phyloP scores from a whole-genome alignment of 2,329 filamentous ascomycete species.

The Trichoderma afroharzianum region DNA sequence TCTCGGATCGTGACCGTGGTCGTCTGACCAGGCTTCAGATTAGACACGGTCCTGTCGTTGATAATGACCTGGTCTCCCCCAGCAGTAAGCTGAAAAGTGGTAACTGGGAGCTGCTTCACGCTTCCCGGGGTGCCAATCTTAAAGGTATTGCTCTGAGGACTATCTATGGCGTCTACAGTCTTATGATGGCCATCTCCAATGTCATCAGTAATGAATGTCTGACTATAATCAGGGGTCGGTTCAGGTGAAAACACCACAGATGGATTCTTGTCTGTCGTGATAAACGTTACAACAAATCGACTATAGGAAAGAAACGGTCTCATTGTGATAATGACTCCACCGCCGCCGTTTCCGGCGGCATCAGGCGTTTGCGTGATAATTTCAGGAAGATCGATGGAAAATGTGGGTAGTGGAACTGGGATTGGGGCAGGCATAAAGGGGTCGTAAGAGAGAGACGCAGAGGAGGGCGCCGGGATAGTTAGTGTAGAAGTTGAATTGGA shows the following conservation, averaged over 20 bases:
- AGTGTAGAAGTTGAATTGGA: conserved; percentile 8
- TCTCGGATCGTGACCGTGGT: conserved; percentile 41
- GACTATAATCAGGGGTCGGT: conserved; percentile 38
- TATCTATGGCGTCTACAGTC: conserved; percentile 8
- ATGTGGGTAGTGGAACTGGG: not conserved
- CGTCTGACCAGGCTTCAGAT: conserved; percentile 36
- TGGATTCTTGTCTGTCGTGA: conserved; percentile 55
- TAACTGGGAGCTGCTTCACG: conserved; percentile 12
- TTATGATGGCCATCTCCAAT: conserved; percentile 21
- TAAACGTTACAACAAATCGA: conserved; percentile 39
- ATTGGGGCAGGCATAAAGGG: not conserved
- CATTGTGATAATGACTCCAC: conserved; percentile 4
- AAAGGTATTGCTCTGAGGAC: not conserved
- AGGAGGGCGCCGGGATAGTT: not conserved
- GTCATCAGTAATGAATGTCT: conserved; percentile 14
- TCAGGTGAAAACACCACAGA: conserved; percentile 43
- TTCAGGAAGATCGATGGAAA: not conserved
- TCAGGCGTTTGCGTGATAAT: not conserved
- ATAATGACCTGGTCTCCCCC: conserved; percentile 46
- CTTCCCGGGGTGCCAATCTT: not conserved
- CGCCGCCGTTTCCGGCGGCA: not conserved
- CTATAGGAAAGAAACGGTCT: not conserved
- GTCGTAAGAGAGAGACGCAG: not conserved
- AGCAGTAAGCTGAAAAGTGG: conserved; percentile 41
- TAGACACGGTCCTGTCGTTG: conserved; percentile 42